Evolutionary conservation across 2,329 filamentous ascomycete genomes (phyloP), one percentile per base, ranked within the genome.

Genomic region (Hysterium pulicare): DNA sequence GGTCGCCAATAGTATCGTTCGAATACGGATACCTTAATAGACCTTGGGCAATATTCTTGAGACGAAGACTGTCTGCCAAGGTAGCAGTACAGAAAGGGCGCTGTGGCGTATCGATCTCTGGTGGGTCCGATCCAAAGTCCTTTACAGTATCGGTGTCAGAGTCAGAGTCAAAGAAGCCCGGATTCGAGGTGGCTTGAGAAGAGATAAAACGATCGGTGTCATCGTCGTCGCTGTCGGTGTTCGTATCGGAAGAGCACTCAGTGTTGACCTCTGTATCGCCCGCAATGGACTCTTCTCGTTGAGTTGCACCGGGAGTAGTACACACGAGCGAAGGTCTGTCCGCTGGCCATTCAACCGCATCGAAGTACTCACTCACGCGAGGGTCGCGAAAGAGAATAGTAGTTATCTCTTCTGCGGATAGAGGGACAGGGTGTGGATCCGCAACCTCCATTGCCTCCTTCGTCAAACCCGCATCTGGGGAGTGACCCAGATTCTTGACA

Each of bases 21-120:
- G 57, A 59, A 28, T 60, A 53, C 1, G 37, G 33, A 40, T 54
- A 58, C 8, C 38, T 47, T 26, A 55, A 33, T 0, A 62, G 49
- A 16, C 35, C 10, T 20, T 50, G 49, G 1, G 57, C 58, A 6
- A 33, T 21, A 10, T 34, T 8, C 22, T 58, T 56, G 9, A 55
- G 33, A 5, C 43, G 43, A 5, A 54, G 26, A 0, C 56, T 56
- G 20, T 62, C 55, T 20, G 48, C 44, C 15, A 46, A 42, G 1
- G 51, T 55, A 3, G 59, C 59, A 6, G n/a, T 34, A 17, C 33
- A 34, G 5, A 11, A 10, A 34, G 13, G 33, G 15, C 10, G 5
- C 11, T 34, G 15, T 5, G 13, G 6, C 5, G 15, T 34, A 16
- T 5, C 4, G 5, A 10, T 13, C 11, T 15, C 17, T 11, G 33